Base-by-base conservation (phyloP, 768 basidiomycete species). In the Daedaleopsis nitida region DNA sequence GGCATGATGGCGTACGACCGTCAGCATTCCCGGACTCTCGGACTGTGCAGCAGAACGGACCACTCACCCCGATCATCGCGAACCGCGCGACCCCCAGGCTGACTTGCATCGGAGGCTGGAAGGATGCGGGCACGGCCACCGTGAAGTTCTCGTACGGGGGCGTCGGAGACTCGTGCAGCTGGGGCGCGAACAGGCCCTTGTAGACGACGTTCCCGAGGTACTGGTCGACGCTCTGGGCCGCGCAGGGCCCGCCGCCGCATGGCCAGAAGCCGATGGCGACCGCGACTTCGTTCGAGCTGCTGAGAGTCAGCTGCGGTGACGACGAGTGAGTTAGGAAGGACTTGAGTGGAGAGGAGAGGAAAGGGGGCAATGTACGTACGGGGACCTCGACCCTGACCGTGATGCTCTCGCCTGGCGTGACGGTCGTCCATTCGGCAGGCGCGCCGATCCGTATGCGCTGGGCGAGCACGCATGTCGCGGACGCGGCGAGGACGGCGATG, bases 351-450 rank as follows among this genome's bases (percentile, higher is more conserved):
- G n/a, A 12, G 23, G 1, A 24, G 42, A 1, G n/a, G n/a, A n/a
- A n/a, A 21, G 16, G 49, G 43, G 62, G 11, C 56, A 53, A 21
- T 32, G 13, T n/a, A 55, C 75, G 48, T 62, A 78, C 76, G 2
- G 77, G 77, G 12, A 68, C 63, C 55, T 72, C 68, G 37, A 79
- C 69, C 42, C 75, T 67, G 48, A 78, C 76, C 12, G 69, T 75
- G 52, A 78, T 58, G 34, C 65, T 67, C 43, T 59, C 48, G 1
- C 75, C 75, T 13, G 72, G 57, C 3, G 49, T 60, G 42, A 78
- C 61, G 1, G 57, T 63, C 8, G 62, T 47, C 17, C 66, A 67
- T 3, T 65, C 59, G 1, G 60, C 47, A 1, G 77, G 77, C 14
- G 64, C 55, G 1, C 65, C 75, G 23, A 78, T 75, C 19, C 47